A percentile compares a stretch with the other conserved stretches of the same genome.
Evolutionary conservation across 768 basidiomycete genomes (phyloP).

Genomic region (Termitomyces sp.): DNA sequence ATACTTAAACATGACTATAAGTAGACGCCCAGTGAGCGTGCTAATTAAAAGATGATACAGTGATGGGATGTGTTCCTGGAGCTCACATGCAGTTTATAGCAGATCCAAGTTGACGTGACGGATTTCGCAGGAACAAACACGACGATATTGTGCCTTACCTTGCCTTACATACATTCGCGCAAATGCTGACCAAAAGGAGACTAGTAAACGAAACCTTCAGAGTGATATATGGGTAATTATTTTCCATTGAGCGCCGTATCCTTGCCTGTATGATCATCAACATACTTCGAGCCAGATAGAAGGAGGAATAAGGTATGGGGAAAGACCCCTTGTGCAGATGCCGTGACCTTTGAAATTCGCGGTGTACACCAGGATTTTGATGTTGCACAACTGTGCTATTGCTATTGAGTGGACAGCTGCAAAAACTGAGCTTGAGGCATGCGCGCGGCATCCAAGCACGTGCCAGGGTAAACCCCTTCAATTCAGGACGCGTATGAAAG

Average conservation of each 20-base stretch:
- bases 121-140: neutral
- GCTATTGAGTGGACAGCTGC: no score
- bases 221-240: neutral
- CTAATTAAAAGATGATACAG: neutral
- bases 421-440: no score
- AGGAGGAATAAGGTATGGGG: neutral
- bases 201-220: no score
- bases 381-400: neutral
- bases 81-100: neutral
- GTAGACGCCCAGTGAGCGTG: neutral
- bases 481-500: no score
- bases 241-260: neutral
- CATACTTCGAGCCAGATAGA: neutral
- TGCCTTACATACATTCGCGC: neutral
- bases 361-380: neutral
- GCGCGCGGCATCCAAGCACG: no score
- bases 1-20: neutral
- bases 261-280: neutral
- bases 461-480: no score
- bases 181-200: no score
- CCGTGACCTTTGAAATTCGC: no score
- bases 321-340: neutral
- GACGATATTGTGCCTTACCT: neutral
- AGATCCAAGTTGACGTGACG: neutral
- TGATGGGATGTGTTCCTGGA: neutral